Percentiles rank a stretch among this genome's conserved stretches.
Evolutionary conservation across 2,329 filamentous ascomycete species (phyloP).

Genomic region (Penicillium sp.): DNA sequence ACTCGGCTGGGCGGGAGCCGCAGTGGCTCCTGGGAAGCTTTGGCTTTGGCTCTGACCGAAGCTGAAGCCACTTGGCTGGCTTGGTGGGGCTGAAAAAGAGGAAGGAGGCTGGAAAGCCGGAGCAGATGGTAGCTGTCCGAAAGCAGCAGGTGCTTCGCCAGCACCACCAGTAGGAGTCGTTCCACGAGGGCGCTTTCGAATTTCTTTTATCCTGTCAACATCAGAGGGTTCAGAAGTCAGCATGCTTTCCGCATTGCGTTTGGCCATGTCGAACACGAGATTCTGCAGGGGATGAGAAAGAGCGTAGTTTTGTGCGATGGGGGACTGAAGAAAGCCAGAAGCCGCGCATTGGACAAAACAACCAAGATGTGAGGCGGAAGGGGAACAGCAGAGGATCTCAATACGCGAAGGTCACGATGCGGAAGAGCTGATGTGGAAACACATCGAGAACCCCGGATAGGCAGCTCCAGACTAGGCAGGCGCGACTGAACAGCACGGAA

Average conservation of each 20-base stretch:
- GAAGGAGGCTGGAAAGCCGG: slow-evolving; percentile 5
- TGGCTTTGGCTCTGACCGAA: slow-evolving; percentile 20
- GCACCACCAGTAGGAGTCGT: slow-evolving; percentile 13
- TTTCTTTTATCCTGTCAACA: slow-evolving; percentile 25
- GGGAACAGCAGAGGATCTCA: no score
- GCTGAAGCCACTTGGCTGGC: slow-evolving; percentile 12
- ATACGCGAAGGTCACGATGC: no score
- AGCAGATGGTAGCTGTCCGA: slow-evolving; percentile 8
- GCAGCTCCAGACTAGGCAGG: background rate
- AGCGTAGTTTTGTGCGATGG: background rate
- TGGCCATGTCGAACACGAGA: background rate
- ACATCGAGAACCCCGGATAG: background rate
- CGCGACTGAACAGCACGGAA: no score
- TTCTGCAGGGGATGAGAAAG: background rate
- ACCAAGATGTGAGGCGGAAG: background rate
- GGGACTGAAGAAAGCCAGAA: background rate
- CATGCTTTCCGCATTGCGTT: background rate
- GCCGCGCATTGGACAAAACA: background rate
- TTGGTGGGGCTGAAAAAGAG: slow-evolving; percentile 5
- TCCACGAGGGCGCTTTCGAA: slow-evolving; percentile 15
- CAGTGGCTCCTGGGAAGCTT: slow-evolving; percentile 19
- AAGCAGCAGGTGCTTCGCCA: slow-evolving; percentile 6
- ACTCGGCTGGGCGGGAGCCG: slow-evolving; percentile 6
- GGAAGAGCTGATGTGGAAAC: background rate
- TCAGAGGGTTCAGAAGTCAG: background rate